These are phyloP conservation scores for Tetradesmus obliquus DNA, from an alignment of 139 green algal species.

Conservation along the genomic window DNA sequence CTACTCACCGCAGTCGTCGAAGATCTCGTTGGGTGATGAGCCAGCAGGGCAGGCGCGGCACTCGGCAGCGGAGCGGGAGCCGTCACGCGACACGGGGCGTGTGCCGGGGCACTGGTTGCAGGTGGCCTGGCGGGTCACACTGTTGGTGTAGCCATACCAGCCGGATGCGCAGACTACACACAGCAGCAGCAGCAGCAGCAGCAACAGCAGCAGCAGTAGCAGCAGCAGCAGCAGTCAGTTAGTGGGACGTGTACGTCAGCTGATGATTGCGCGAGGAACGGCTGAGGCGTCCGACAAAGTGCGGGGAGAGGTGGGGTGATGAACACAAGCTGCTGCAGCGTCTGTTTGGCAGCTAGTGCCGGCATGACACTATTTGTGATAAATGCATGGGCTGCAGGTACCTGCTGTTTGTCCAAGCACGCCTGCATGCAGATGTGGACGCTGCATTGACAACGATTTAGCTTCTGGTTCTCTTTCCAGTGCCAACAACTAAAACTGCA, in stretches of 20 bases:
- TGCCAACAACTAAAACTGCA: too few relatives aligned
- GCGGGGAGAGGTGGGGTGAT: too few relatives aligned
- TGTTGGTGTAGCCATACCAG: slow-evolving; percentile 34
- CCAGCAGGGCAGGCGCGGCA: slow-evolving; percentile 21
- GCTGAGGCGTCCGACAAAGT: too few relatives aligned
- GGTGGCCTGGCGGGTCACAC: slow-evolving; percentile 13
- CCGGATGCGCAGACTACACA: slow-evolving; percentile 35
- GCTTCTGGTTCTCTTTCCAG: too few relatives aligned
- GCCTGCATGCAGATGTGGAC: too few relatives aligned
- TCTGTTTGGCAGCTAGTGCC: too few relatives aligned
- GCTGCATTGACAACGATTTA: too few relatives aligned
- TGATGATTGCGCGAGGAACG: background rate
- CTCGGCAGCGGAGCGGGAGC: slow-evolving; percentile 17
- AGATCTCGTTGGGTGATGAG: slow-evolving; percentile 27
- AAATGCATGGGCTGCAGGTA: too few relatives aligned
- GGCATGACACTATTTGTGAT: too few relatives aligned
- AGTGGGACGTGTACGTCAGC: background rate
- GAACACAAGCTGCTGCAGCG: too few relatives aligned
- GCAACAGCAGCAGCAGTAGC: background rate
- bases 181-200: background rate
- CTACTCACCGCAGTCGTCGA: slow-evolving; percentile 28
- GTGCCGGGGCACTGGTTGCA: slow-evolving; percentile 42
- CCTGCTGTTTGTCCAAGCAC: too few relatives aligned
- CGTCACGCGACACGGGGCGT: slow-evolving; percentile 21
- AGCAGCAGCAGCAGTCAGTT: background rate